These are phyloP conservation scores for Coemansia sp. DNA, from an alignment of 192 early-diverging fungal species.

Conservation along the genomic window DNA sequence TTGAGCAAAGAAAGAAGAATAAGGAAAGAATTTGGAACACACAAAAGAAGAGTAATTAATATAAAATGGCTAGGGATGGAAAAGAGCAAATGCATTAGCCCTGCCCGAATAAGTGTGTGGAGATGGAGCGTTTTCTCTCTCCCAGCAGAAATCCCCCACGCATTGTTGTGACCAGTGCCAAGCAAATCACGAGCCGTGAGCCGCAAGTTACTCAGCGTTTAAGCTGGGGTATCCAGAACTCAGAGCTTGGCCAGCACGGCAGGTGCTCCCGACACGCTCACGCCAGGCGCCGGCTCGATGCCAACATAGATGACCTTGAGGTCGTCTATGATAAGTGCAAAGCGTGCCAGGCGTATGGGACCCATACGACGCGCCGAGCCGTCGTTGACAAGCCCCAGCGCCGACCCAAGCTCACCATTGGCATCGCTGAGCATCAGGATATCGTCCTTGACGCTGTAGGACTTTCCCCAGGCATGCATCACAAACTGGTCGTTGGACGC, in stretches of 20 bases:
- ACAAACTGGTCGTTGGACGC: constrained; percentile 64
- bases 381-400: constrained; percentile 67
- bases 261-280: constrained; percentile 60
- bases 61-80: no score
- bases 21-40: neutral
- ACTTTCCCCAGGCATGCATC: constrained; percentile 60
- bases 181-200: no score
- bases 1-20: neutral
- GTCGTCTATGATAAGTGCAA: constrained; percentile 72
- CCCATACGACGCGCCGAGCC: constrained; percentile 66
- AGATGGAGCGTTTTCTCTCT: no score
- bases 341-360: constrained; percentile 66
- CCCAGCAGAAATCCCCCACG: no score
- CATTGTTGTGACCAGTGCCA: no score
- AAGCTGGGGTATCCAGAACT: neutral
- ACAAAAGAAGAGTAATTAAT: neutral
- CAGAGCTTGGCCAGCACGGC: constrained; percentile 64
- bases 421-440: constrained; percentile 75
- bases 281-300: constrained; percentile 63
- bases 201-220: no score
- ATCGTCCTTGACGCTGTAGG: constrained; percentile 46
- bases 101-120: no score
- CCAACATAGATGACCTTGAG: constrained; percentile 73
- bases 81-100: no score
- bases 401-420: constrained; percentile 64